A percentile compares a stretch with the other conserved stretches of the same genome.
These are phyloP conservation scores for Xylariaceae sp. DNA, from an alignment of 2,329 filamentous ascomycete species.

Conservation along the genomic window DNA sequence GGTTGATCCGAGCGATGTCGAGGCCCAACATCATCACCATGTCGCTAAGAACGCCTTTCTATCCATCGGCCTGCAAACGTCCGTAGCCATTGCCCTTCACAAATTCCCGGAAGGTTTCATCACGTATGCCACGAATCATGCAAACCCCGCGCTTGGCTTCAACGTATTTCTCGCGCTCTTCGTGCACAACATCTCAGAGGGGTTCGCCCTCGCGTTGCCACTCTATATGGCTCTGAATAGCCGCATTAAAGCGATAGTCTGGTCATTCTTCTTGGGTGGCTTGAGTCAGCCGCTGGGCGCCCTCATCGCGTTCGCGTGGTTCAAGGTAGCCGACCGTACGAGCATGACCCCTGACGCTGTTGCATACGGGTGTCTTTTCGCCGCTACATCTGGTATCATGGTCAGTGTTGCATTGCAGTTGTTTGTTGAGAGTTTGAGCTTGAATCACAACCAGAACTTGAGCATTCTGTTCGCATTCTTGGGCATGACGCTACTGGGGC, in stretches of 20 bases:
- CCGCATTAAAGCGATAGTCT: conserved; percentile 77
- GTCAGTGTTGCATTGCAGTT: conserved; percentile 86
- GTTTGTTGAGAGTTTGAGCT: conserved; percentile 78
- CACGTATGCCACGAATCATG: conserved; percentile 96
- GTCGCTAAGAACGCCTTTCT: conserved; percentile 92
- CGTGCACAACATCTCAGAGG: conserved; percentile 97
- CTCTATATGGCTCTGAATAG: conserved; percentile 87
- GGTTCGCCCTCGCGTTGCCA: conserved; percentile 89
- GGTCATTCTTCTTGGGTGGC: conserved; percentile 80
- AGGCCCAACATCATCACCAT: conserved; percentile 79
- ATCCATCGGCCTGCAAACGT: conserved; percentile 92
- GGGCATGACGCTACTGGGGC: conserved; percentile 82
- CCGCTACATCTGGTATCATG: conserved; percentile 90
- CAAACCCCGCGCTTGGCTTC: conserved; percentile 82
- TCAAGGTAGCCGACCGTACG: conserved; percentile 62
- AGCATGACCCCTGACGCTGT: conserved; percentile 51
- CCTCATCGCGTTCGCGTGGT: conserved; percentile 80
- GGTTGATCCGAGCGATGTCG: conserved; percentile 39
- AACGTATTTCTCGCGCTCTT: conserved; percentile 94
- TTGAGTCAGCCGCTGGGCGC: conserved; percentile 85
- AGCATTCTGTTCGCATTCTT: conserved; percentile 79
- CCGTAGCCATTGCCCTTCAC: conserved; percentile 90
- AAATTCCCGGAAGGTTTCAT: conserved; percentile 88
- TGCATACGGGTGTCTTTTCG: conserved; percentile 82
- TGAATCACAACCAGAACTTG: conserved; percentile 75